A percentile compares a stretch with the other conserved stretches of the same genome.
Conservation (phyloP, 495 filamentous ascomycete genomes). For the Lindgomyces ingoldianus region DNA sequence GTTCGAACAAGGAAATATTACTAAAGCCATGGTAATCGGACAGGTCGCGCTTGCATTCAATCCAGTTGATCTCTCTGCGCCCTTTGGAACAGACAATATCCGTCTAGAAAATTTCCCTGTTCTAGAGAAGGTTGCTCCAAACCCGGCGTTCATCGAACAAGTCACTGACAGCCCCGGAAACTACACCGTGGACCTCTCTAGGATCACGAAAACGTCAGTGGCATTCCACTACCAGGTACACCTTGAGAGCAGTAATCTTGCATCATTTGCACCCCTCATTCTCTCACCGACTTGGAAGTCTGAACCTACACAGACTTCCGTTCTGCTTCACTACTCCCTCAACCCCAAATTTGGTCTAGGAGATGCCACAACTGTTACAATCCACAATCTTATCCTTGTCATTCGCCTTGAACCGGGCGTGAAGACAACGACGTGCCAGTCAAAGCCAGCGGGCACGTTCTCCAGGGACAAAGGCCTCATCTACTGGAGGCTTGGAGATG, state of each 20-base stretch:
- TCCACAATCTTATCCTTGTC: constrained; percentile 81
- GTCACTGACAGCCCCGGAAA: constrained; percentile 72
- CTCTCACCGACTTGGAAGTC: constrained; percentile 81
- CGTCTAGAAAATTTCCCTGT: constrained; percentile 85
- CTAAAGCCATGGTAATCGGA: constrained; percentile 74
- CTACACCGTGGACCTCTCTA: constrained; percentile 72
- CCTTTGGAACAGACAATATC: constrained; percentile 65
- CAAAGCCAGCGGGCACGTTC: constrained; percentile 76
- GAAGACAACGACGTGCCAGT: constrained; percentile 62
- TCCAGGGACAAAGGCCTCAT: constrained; percentile 83
- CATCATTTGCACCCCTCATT: constrained; percentile 73
- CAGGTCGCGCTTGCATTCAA: constrained; percentile 91
- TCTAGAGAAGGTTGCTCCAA: constrained; percentile 94
- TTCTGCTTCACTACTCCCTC: constrained; percentile 81
- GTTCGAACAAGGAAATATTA: constrained; percentile 72
- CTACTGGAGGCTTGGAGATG: constrained; percentile 85
- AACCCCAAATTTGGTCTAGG: constrained; percentile 66
- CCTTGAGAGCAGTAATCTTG: constrained; percentile 61
- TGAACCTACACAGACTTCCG: constrained; percentile 76
- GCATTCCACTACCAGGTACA: constrained; percentile 97
- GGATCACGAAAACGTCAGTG: constrained; percentile 70
- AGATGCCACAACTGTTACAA: constrained; percentile 53
- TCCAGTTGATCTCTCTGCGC: constrained; percentile 52
- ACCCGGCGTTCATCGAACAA: constrained; percentile 81
- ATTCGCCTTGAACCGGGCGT: constrained; percentile 71